Evolutionary conservation across 768 basidiomycete species (phyloP), one percentile per base, ranked within the genome.

Genomic region (Suillus variegatus): DNA sequence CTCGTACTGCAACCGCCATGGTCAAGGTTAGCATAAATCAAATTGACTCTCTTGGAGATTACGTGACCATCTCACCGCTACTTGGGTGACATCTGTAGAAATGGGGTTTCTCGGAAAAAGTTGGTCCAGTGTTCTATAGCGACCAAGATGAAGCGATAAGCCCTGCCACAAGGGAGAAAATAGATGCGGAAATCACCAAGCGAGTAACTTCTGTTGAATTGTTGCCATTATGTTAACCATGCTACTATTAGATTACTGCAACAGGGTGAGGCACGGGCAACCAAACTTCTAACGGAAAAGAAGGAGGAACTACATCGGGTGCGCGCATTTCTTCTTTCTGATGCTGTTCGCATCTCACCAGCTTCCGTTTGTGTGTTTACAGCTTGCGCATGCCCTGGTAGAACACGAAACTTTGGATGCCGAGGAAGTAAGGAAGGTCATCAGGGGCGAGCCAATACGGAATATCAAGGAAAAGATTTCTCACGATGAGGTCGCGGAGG

Each of bases 391-490:
- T 63, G 97, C 97, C 12, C 80, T 99, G 65, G 91, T 99, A 14
- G 95, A 98, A 75, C 91, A 97, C 77, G 97, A 99, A 81, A 98
- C 97, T 22, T 81, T 99, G 68, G 89, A 90, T 69, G 82, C 86
- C 47, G 90, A 93, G 12, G 95, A 99, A 77, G 96, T 98, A 20
- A 81, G 84, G 72, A 89, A 86, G 77, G 94, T 96, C 32, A 85
- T 98, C 74, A 88, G 83, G 65, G 95, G 95, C 46, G 89, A 97
- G 75, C 82, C 85, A 61, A 91, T 94, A 77, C 87, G 90, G 64
- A 84, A 81, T 65, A 84, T 92, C 68, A 79, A 84, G 68, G 89
- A 92, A 71, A 85, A 88, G 60, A 74, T 92, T 68, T 81, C 87
- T 63, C 86, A 87, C 63, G 86, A 89, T 61, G 60, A 55, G 25